phyloP scores from a whole-genome alignment of 352 stramenopile species.

The Pythium folliculosum region DNA sequence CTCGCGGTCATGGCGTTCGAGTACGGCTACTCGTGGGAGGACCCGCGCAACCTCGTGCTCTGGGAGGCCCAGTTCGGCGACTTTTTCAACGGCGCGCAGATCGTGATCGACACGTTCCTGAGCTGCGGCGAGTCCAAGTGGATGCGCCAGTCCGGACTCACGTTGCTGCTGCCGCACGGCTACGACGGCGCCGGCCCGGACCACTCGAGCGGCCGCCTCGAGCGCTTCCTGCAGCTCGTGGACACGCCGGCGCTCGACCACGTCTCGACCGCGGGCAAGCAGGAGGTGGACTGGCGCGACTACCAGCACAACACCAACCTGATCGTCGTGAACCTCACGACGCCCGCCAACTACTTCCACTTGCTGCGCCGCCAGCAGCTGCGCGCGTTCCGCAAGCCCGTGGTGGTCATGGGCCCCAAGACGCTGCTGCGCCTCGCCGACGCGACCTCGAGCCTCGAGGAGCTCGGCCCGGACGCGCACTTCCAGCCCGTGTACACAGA shows the following conservation, averaged over 20 bases:
- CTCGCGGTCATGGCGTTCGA: slow-evolving; percentile 89
- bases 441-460: slow-evolving; percentile 62
- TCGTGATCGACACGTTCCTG: slow-evolving; percentile 90
- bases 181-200: slow-evolving; percentile 89
- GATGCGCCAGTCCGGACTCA: slow-evolving; percentile 85
- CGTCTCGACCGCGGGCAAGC: slow-evolving; percentile 36
- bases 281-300: slow-evolving; percentile 46
- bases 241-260: slow-evolving; percentile 61
- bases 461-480: slow-evolving; percentile 53
- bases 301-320: slow-evolving; percentile 83
- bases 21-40: slow-evolving; percentile 89
- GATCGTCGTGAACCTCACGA: slow-evolving; percentile 84
- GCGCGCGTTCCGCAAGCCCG: slow-evolving; percentile 71
- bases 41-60: slow-evolving; percentile 77
- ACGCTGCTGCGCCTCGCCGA: slow-evolving; percentile 71
- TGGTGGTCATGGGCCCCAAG: slow-evolving; percentile 80
- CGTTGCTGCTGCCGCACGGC: slow-evolving; percentile 85
- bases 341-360: slow-evolving; percentile 97
- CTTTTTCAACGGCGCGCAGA: slow-evolving; percentile 89
- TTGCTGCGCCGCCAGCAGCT: slow-evolving; percentile 90
- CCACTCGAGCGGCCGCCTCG: slow-evolving; percentile 79
- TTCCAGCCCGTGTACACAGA: slow-evolving; percentile 79
- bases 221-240: slow-evolving; percentile 89
- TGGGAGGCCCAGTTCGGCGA: slow-evolving; percentile 93
- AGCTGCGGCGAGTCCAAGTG: slow-evolving; percentile 88